These are phyloP conservation scores for Brassica hybrid DNA, from an alignment of 441 rosid genomes.

Conservation along the genomic window DNA sequence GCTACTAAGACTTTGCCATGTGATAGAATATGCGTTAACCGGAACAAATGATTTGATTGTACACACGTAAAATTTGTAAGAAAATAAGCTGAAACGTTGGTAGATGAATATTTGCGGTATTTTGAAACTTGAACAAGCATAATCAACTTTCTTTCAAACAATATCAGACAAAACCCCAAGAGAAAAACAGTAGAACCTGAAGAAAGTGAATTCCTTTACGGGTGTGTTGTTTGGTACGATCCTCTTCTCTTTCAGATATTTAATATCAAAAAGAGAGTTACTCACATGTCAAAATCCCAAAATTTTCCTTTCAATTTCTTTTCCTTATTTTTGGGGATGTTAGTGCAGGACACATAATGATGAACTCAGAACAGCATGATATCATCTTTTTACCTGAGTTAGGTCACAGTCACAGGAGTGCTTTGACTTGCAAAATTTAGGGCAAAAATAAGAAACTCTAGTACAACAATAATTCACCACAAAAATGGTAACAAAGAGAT, in stretches of 20 bases:
- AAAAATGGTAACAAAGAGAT: conserved; percentile 38
- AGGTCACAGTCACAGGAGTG: conserved; percentile 40
- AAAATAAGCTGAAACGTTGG: no score
- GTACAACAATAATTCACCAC: conserved; percentile 44
- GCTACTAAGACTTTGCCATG: no score
- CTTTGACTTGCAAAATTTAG: conserved; percentile 42
- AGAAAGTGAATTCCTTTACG: conserved; percentile 1
- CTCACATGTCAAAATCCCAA: conserved; percentile 21
- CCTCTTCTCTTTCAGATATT: conserved; percentile 20
- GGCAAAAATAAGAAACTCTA: conserved; percentile 41
- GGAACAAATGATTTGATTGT: no score
- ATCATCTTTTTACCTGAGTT: conserved; percentile 35
- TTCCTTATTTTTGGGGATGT: conserved; percentile 26
- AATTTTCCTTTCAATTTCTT: not conserved
- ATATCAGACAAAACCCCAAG: conserved; percentile 28
- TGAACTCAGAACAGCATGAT: conserved; percentile 30
- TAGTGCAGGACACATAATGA: conserved; percentile 38
- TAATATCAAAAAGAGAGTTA: conserved; percentile 1
- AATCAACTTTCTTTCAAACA: conserved; percentile 12
- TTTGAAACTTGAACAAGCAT: no score
- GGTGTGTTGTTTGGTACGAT: conserved; percentile 24
- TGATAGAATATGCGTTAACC: no score
- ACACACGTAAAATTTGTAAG: no score
- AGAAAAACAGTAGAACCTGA: conserved; percentile 14
- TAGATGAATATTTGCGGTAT: no score